Evolutionary conservation across 805 yeast genomes (phyloP), one percentile per base, ranked within the genome.

Genomic region (Phaffomyces opuntiae): DNA sequence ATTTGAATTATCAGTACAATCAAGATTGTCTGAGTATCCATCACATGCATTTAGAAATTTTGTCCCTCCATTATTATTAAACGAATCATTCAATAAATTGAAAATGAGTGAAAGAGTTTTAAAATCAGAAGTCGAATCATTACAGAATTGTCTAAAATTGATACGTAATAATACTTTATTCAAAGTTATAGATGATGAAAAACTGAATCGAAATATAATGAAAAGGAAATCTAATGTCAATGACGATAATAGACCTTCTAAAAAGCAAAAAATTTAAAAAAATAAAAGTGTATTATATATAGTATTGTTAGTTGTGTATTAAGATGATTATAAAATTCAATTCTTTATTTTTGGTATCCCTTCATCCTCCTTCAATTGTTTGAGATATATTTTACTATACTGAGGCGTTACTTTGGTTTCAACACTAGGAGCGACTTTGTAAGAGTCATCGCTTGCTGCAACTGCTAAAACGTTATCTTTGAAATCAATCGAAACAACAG

Each of bases 61-160:
- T 5, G 45, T 51, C 1, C 54, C 53, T 1, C 60, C 60, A 9
- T 44, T 37, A 11, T 29, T 38, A 6, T 39, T 41, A 16, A 44
- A 46, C 7, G 59, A 54, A 32, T 40, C 46, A 17, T 39, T 49
- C 16, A 53, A 49, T 39, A 55, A 51, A 47, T 49, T 57, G 19
- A 63, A 63, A 31, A 69, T 82, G 77, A 82, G 87, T 1, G 59
- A 68, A 24, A 66, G 75, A 33, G 83, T 83, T 0, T 57, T 83
- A 29, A 68, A 66, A 42, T 73, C 81, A 26, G 95, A 85, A 58
- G 69, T 70, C 39, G 56, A 63, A 14, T 72, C 86, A 3, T 60
- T 85, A 21, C 62, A 63, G 43, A 63, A 61, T 39, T 69, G 81
- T 52, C 16, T 53, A 27, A 51, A 50, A 9, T 39, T 56, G 5